A percentile compares a stretch with the other conserved stretches of the same genome.
Conservation (phyloP, 345 rosid genomes). For the Balakata baccata region DNA sequence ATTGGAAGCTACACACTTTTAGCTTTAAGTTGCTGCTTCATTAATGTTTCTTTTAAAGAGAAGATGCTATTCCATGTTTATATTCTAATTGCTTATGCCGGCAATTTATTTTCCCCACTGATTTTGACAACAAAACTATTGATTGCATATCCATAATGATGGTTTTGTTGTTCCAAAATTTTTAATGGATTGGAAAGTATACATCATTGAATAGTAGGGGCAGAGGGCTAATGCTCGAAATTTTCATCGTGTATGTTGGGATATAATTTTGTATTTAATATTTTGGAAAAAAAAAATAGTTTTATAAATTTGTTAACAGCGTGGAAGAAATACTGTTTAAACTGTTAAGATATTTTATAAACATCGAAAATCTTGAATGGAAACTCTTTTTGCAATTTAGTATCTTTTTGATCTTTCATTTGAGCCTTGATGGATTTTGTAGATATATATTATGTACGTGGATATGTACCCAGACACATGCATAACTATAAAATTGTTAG, state of each 20-base stretch:
- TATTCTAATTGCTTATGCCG: neutral
- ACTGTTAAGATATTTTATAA: neutral
- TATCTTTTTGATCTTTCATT: neutral
- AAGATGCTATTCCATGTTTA: neutral
- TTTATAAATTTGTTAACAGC: neutral
- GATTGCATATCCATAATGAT: neutral
- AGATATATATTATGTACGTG: neutral
- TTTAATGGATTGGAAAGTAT: neutral
- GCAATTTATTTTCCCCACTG: neutral
- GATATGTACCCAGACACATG: neutral
- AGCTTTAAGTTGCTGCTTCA: neutral
- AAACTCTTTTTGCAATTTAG: neutral
- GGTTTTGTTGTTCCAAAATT: neutral
- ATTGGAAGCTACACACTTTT: neutral
- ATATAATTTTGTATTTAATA: neutral
- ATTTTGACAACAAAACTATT: neutral
- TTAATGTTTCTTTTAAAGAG: neutral
- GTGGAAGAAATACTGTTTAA: neutral
- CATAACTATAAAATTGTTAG: neutral
- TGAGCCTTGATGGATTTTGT: neutral
- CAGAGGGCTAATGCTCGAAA: neutral
- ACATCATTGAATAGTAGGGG: neutral
- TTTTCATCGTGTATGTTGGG: neutral
- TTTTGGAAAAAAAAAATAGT: neutral
- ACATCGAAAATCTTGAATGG: neutral